These are phyloP conservation scores for Tetraselmis striata DNA, from an alignment of 139 green algal genomes.

Conservation along the genomic window DNA sequence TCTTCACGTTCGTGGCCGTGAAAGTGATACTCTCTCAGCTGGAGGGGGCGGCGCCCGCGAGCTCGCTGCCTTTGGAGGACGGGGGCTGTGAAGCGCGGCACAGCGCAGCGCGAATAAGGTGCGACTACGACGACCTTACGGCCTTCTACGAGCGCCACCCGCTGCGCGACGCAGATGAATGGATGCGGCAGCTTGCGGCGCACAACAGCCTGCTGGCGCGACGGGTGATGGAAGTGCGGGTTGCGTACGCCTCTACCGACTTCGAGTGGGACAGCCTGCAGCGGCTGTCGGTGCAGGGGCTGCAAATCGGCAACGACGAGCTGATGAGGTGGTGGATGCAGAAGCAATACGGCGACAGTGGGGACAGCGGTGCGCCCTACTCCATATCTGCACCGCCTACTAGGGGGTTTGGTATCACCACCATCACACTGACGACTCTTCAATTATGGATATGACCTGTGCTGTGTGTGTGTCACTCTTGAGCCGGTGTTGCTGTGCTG, in stretches of 20 bases:
- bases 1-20: conserved; percentile 9
- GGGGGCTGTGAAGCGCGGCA: neutral
- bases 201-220: conserved; percentile 3
- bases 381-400: no score
- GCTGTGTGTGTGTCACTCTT: no score
- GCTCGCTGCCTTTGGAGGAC: neutral
- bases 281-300: neutral
- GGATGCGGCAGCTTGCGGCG: neutral
- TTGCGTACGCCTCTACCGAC: conserved; percentile 1
- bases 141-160: neutral
- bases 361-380: no score
- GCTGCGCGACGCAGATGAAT: conserved; percentile 6
- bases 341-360: conserved; percentile 1
- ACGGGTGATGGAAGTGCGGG: conserved; percentile 1
- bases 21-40: conserved; percentile 2
- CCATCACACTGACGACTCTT: no score
- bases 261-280: conserved; percentile 4
- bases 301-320: conserved; percentile 1
- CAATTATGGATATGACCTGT: no score
- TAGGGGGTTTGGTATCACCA: no score
- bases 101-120: neutral
- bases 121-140: neutral
- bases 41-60: conserved; percentile 5
- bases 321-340: conserved; percentile 7
- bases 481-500: no score